phyloP scores from a whole-genome alignment of 1,284 basidiomycete species.

The Phylloporus sp. region DNA sequence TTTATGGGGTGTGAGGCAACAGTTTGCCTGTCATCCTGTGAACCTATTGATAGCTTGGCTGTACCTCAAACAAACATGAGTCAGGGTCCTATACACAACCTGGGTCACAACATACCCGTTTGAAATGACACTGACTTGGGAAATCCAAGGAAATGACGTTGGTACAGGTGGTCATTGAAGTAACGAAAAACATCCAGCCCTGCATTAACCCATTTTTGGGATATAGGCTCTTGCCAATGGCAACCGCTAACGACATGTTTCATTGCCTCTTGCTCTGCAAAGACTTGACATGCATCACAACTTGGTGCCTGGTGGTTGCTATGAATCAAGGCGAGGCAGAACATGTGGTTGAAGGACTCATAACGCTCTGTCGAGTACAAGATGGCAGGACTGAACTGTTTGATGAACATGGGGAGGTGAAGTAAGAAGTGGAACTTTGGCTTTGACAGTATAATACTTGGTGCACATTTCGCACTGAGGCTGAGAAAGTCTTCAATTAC shows the following conservation, averaged over 20 bases:
- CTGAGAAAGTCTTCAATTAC: constrained; percentile 1
- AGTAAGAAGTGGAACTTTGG: constrained; percentile 22
- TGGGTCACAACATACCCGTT: background rate
- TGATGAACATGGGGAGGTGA: constrained; percentile 23
- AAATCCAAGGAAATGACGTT: constrained; percentile 3
- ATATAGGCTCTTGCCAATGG: background rate
- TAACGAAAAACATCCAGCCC: background rate
- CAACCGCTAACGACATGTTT: constrained; percentile 26
- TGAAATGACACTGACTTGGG: background rate
- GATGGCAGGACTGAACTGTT: constrained; percentile 18
- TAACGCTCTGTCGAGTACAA: constrained; percentile 23
- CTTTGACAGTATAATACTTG: background rate
- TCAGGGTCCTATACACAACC: too few relatives aligned
- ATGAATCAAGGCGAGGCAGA: constrained; percentile 17
- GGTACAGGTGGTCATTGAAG: constrained; percentile 4
- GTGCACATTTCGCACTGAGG: background rate
- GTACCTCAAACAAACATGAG: background rate
- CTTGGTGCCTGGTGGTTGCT: constrained; percentile 28
- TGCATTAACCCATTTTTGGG: too few relatives aligned
- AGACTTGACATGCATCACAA: constrained; percentile 22
- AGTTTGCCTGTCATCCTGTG: too few relatives aligned
- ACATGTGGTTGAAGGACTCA: constrained; percentile 26
- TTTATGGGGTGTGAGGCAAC: background rate
- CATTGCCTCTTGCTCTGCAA: constrained; percentile 21
- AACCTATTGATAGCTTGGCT: background rate